Evolutionary conservation across 805 yeast genomes (phyloP), one percentile per base, ranked within the genome.

Genomic region (Kodamaea hsintzibuensis): DNA sequence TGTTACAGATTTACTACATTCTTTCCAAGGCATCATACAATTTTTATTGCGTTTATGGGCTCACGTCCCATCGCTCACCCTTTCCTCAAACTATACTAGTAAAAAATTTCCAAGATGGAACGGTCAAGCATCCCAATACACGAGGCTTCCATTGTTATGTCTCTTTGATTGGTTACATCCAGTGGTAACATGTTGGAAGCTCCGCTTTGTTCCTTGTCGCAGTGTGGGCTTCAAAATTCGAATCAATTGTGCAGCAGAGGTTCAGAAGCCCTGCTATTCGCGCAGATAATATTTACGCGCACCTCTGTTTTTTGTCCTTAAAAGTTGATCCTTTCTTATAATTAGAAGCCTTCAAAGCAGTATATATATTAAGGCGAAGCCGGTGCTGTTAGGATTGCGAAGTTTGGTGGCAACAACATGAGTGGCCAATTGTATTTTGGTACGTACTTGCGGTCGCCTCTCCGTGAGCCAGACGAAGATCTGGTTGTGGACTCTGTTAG

Each of bases 111-210:
- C 35, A 30, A 30, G 35, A 30, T 30, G 35, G 35, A 30, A 30
- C 35, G 35, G 35, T 30, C 35, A 30, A 30, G 35, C 25, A 17
- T 16, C 22, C n/a, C 44, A 17, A 12, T 14, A 40, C 44, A 40
- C 44, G 44, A 40, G 44, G 44, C 44, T 40, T 40, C 25, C 22
- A 40, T 40, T 40, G 44, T 40, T 17, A 13, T 40, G n/a, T 6
- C 25, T 22, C 3, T 22, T 13, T 17, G 25, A 40, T 40, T 40
- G 44, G 44, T 40, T 40, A 40, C 44, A 17, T 40, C 27, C n/a
- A 38, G 22, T 40, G 51, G 51, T 48, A 48, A 48, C 51, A 48
- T 38, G 46, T 40, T 48, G 39, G 30, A 42, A 38, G 30, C 40
- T 39, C 46, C 44, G 19, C 46, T 35, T 47, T 47, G 25, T 16